Conservation (phyloP, 108 stramenopile species). For the Skeletonema menzelii region DNA sequence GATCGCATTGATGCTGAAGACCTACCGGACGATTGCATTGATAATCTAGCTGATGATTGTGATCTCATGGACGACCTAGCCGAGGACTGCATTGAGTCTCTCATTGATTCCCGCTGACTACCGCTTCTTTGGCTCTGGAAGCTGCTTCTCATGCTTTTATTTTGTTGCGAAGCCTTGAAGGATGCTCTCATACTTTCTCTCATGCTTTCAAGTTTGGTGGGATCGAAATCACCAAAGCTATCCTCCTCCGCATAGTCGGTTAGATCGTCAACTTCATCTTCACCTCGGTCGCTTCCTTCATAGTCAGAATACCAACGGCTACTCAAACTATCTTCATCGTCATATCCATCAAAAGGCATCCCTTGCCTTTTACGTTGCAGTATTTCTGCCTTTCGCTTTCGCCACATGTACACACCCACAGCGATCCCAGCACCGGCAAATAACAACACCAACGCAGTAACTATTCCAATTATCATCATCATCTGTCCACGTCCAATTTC, state of each 20-base stretch:
- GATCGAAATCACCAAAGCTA: background rate
- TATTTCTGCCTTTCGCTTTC: background rate
- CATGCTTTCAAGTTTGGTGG: background rate
- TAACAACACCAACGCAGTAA: background rate
- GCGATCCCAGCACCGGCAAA: background rate
- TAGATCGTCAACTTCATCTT: background rate
- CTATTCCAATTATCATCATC: background rate
- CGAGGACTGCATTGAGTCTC: background rate
- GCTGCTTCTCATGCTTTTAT: background rate
- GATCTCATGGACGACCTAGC: background rate
- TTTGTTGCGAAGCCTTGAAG: background rate
- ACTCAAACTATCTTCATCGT: conserved; percentile 10
- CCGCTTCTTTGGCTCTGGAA: background rate
- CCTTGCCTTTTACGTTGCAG: background rate
- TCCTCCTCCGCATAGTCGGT: background rate
- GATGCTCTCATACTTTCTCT: background rate
- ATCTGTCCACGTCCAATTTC: background rate
- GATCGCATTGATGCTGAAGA: background rate
- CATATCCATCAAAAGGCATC: background rate
- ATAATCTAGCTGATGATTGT: background rate
- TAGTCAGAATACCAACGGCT: conserved; percentile 30
- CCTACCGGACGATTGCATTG: background rate
- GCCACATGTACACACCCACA: background rate
- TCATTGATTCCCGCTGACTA: background rate
- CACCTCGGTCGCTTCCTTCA: conserved; percentile 8